phyloP scores from a whole-genome alignment of 2,329 filamentous ascomycete species.

The Bisporella sp. region DNA sequence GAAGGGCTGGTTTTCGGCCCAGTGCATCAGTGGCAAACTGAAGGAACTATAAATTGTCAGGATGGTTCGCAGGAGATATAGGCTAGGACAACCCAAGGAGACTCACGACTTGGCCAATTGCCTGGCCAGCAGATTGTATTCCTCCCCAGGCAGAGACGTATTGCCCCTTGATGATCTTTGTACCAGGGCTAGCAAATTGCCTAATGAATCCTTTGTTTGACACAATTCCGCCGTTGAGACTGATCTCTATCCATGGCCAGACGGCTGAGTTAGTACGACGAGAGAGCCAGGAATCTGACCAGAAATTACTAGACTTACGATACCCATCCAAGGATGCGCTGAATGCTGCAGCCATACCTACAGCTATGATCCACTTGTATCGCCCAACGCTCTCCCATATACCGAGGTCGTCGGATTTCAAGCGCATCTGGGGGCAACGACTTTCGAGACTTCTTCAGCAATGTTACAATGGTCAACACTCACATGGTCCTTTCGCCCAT shows the following conservation, averaged over 20 bases:
- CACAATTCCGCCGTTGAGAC: conserved; percentile 17
- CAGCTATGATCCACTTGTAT: conserved; percentile 29
- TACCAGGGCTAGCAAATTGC: conserved; percentile 10
- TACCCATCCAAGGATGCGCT: conserved; percentile 36
- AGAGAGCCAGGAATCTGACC: background rate
- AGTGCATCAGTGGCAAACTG: conserved; percentile 21
- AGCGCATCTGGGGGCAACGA: conserved; percentile 25
- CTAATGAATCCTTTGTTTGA: conserved; percentile 16
- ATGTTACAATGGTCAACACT: no score
- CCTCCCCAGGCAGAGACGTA: conserved; percentile 17
- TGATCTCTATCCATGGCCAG: conserved; percentile 15
- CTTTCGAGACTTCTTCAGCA: no score
- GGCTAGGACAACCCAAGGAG: conserved; percentile 8
- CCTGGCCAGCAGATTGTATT: conserved; percentile 16
- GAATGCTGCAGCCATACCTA: conserved; percentile 36
- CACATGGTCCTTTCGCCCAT: no score
- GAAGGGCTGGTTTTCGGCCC: conserved; percentile 29
- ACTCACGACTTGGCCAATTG: conserved; percentile 19
- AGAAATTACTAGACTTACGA: conserved; percentile 12
- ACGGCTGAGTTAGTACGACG: background rate
- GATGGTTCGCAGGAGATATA: background rate
- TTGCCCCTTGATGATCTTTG: conserved; percentile 17
- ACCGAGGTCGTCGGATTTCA: conserved; percentile 30
- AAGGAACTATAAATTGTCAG: conserved; percentile 10
- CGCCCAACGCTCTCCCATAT: conserved; percentile 31